Conservation (phyloP, 306 rosid species). For the Trifolium subterraneum region DNA sequence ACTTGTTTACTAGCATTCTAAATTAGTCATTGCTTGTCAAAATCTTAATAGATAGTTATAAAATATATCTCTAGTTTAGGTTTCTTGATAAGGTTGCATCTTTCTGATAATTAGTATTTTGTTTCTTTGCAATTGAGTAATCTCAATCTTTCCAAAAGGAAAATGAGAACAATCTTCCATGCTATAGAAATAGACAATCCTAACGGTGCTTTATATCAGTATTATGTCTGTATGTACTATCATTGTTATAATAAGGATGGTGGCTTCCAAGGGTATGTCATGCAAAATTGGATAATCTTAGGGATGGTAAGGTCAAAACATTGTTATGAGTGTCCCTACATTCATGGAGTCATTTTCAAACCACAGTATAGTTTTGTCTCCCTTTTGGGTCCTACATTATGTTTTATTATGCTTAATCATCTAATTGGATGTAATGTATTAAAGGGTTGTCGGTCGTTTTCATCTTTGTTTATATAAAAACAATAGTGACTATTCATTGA, state of each 20-base stretch:
- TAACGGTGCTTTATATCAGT: slow-evolving; percentile 1
- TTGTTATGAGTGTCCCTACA: slow-evolving; percentile 35
- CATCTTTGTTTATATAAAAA: slow-evolving; percentile 37
- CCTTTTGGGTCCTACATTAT: slow-evolving; percentile 45
- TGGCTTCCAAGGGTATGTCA: slow-evolving; percentile 49
- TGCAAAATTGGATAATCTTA: slow-evolving; percentile 46
- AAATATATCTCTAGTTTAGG: slow-evolving; percentile 16
- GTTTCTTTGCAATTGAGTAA: slow-evolving; percentile 13
- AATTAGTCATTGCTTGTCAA: slow-evolving; percentile 44
- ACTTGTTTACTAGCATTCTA: slow-evolving; percentile 41
- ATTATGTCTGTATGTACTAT: neutral
- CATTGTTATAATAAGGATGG: neutral
- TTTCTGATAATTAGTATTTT: slow-evolving; percentile 4
- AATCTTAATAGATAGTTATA: slow-evolving; percentile 45
- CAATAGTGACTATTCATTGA: slow-evolving; percentile 41
- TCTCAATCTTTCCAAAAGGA: no score
- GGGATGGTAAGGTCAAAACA: slow-evolving; percentile 42
- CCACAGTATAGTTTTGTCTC: slow-evolving; percentile 53
- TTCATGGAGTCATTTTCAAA: slow-evolving; percentile 54
- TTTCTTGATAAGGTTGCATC: slow-evolving; percentile 22
- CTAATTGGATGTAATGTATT: slow-evolving; percentile 26
- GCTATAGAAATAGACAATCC: slow-evolving; percentile 16
- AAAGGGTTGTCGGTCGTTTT: slow-evolving; percentile 63
- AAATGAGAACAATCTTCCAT: slow-evolving; percentile 11
- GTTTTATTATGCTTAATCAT: slow-evolving; percentile 28